Evolutionary conservation across 129 eudicot genomes (phyloP).

Genomic region (Pulicaria dysenterica): DNA sequence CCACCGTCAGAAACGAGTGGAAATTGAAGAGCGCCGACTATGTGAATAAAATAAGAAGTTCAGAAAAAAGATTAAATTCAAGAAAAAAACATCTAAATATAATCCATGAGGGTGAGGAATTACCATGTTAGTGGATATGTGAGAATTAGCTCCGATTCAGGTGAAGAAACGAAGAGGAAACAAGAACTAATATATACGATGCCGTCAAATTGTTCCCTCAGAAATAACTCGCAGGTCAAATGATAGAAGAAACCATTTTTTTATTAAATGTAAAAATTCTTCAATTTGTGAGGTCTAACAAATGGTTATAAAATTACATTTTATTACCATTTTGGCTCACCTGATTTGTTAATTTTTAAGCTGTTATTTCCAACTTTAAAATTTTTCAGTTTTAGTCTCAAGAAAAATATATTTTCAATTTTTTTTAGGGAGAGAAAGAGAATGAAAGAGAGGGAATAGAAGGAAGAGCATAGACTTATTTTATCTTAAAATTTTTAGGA

Average conservation of each 20-base stretch:
- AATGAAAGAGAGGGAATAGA: too few relatives aligned
- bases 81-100: neutral
- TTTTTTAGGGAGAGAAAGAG: too few relatives aligned
- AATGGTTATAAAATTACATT: too few relatives aligned
- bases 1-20: slow-evolving; percentile 93
- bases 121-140: slow-evolving; percentile 40
- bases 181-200: neutral
- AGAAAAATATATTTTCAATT: too few relatives aligned
- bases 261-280: neutral
- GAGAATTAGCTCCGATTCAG: slow-evolving; percentile 31
- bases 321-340: too few relatives aligned
- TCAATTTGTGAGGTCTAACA: neutral
- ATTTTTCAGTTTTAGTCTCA: too few relatives aligned
- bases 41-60: neutral
- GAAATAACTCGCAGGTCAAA: neutral
- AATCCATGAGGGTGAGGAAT: neutral
- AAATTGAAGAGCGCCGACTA: slow-evolving; percentile 94
- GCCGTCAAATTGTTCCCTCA: neutral
- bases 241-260: too few relatives aligned
- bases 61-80: neutral
- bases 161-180: neutral
- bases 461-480: too few relatives aligned
- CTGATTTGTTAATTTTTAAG: too few relatives aligned
- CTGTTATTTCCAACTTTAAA: too few relatives aligned
- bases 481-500: too few relatives aligned